A percentile compares a stretch with the other conserved stretches of the same genome.
Conservation (phyloP, 1,284 basidiomycete species). For the Ceratobasidium sp. region DNA sequence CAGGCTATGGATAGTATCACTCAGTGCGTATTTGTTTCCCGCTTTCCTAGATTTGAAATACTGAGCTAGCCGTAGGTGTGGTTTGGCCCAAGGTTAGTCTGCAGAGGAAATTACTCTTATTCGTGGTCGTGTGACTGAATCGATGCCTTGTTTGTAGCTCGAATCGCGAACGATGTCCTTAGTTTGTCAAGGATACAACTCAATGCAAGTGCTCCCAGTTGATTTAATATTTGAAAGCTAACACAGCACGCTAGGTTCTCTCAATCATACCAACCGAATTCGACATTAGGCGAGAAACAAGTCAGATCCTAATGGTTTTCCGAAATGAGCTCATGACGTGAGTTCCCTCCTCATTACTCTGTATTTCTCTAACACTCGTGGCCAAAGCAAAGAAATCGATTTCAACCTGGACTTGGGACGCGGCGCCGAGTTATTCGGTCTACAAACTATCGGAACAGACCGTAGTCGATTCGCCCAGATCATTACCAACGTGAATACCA, state of each 20-base stretch:
- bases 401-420: conserved; percentile 48
- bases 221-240: too few species aligned
- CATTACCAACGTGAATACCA: conserved; percentile 47
- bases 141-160: conserved; percentile 55
- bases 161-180: conserved; percentile 58
- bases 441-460: conserved; percentile 47
- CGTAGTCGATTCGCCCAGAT: conserved; percentile 50
- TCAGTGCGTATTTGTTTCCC: conserved; percentile 16
- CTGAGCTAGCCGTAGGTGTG: conserved; percentile 5
- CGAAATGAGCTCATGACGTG: conserved; percentile 56
- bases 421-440: conserved; percentile 43
- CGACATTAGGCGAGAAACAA: conserved; percentile 16
- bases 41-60: not conserved
- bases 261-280: conserved; percentile 42
- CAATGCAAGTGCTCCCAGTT: conserved; percentile 29
- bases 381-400: conserved; percentile 49
- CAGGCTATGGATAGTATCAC: conserved; percentile 46
- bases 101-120: not conserved
- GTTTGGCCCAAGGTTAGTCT: conserved; percentile 23
- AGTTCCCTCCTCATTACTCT: conserved; percentile 16
- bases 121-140: not conserved
- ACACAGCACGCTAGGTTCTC: not conserved
- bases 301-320: conserved; percentile 49
- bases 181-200: conserved; percentile 58
- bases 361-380: not conserved